Evolutionary conservation across 805 yeast species (phyloP), one percentile per base, ranked within the genome.

Genomic region (Millerozyma miso): DNA sequence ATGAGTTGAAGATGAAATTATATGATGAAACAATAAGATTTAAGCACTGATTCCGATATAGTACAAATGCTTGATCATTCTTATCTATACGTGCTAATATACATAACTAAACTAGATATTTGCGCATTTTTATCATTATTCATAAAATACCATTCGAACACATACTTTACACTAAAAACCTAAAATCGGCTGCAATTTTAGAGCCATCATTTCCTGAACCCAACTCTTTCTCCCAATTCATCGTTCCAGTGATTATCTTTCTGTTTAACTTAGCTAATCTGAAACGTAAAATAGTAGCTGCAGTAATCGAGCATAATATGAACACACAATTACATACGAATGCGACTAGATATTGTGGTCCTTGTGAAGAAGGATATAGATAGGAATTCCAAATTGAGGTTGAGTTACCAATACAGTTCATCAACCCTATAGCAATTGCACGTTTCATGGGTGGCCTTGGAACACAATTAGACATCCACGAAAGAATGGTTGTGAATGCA

Each of bases 1-100:
- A 75, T 36, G 93, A 90, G 56, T 70, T 91, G 54, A 88, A 88
- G 60, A 69, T 71, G 37, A 65, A 87, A 75, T 71, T 88, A 40
- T 85, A 82, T 64, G 79, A 80, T 35, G 95, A 87, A 62, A 85
- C 88, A 33, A 80, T 83, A 81, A 72, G 19, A 19, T 33, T 26
- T 23, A 26, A 19, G 13, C 32, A 37, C 15, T 29, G 16, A 10
- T 31, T 29, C 12, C 10, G 13, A 10, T 10, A 13, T 13, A 29
- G 31, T n/a, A n/a, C n/a, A n/a, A 26, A 8, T 26, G 31, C 31
- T 26, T 10, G 13, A 26, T 26, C 31, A 10, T 8, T 26, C 31
- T 26, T 10, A 26, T 26, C 8, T 10, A 26, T 26, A 26, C 13
- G 31, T 10, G 13, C 31, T 26, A 26, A 10, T 10, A 10, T 10